These are phyloP conservation scores for Annulohypoxylon bovei DNA, from an alignment of 495 filamentous ascomycete species.

Conservation along the genomic window DNA sequence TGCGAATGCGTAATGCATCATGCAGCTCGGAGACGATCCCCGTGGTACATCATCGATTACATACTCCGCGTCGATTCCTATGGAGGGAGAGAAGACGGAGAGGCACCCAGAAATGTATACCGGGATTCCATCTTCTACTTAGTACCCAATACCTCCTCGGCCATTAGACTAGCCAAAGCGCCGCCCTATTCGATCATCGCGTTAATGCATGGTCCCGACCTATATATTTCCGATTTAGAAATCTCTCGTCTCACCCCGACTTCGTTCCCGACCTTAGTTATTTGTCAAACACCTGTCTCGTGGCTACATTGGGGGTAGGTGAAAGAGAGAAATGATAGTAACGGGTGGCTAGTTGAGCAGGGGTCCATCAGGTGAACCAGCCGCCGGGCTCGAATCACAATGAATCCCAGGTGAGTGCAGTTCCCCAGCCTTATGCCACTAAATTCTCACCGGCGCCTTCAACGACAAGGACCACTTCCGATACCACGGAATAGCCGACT, in stretches of 20 bases:
- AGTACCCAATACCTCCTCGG: background rate
- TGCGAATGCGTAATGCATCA: constrained; percentile 20
- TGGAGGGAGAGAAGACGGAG: background rate
- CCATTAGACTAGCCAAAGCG: background rate
- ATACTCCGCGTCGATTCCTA: constrained; percentile 2
- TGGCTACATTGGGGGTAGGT: background rate
- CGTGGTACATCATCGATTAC: constrained; percentile 15
- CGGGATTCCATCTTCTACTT: constrained; percentile 6
- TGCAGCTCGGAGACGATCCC: constrained; percentile 24
- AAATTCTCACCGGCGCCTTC: constrained; percentile 25
- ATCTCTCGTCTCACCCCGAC: background rate
- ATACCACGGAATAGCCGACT: constrained; percentile 33
- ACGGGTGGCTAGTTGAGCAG: background rate
- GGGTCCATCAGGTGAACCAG: constrained; percentile 2
- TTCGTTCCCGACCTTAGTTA: constrained; percentile 18
- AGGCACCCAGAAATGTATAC: background rate
- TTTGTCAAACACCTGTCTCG: background rate
- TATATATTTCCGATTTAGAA: background rate
- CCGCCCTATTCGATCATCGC: background rate
- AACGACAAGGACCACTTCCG: background rate
- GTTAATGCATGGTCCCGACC: constrained; percentile 4
- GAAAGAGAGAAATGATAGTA: background rate
- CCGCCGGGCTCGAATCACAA: constrained; percentile 13
- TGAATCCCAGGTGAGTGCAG: constrained; percentile 3
- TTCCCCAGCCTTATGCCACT: constrained; percentile 31